Base-by-base conservation (phyloP, 768 basidiomycete genomes). In the Calocybe gangraenosa region DNA sequence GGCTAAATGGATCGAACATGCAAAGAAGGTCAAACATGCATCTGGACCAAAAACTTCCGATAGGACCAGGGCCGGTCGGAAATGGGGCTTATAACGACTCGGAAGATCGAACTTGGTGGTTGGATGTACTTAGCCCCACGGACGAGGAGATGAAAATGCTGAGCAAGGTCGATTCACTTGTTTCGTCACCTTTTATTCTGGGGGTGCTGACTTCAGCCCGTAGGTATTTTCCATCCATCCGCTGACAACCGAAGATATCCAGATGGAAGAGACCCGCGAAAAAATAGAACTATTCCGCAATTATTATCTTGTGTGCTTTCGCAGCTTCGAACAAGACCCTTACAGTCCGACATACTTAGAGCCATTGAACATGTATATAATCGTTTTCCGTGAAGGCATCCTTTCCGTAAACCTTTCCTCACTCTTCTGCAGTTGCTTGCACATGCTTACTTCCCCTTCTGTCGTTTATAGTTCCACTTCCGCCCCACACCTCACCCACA, bases 221-320 rank as follows among this genome's bases (percentile, higher is more conserved):
- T 33, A 96, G 94, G 93, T 95, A 8, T 99, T 98, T 65, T 79
- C 78, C 15, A 96, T 99, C 58, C 96, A 99, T 68, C 96, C 96
- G 3, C 75, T 99, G 53, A 99, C 96, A 3, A 95, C 95, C 15
- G 96, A 99, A 72, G 96, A 99, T 72, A 98, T 99, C 61, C 84
- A 90, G 59, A 96, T 98, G 87, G 96, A 99, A 66, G 96, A 99
- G 71, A 89, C 94, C 32, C 92, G 96, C 58, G 96, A 99, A 71
- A 99, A 99, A 74, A 99, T 99, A 56, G 96, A 99, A 64, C 80
- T 99, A 15, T 99, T 98, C 78, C 79, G 94, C 44, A 95, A 95
- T 62, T 99, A 99, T 64, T 98, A 97, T 63, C 81, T 99, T 42
- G 96, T 98, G 50, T 98, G 95, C 75, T 99, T 99, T 74, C 86